Percentiles rank a stretch among this genome's conserved stretches.
Conservation (phyloP, 106 monocot genomes). For the Dioscorea zingiberensis region DNA sequence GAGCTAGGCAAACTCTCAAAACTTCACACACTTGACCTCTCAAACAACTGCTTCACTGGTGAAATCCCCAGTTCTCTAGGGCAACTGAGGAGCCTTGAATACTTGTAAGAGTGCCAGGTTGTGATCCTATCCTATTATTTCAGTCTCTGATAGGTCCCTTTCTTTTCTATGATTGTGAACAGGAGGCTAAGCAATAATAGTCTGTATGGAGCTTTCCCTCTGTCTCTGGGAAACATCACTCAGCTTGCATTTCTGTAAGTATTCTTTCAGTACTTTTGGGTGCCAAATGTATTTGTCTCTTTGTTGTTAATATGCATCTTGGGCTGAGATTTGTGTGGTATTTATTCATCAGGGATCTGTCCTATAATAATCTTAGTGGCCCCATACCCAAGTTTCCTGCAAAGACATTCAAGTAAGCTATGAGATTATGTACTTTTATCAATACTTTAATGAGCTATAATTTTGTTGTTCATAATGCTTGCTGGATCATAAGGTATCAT, state of each 20-base stretch:
- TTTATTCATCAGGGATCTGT: conserved; percentile 50
- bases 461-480: too few relatives aligned
- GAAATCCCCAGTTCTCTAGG: conserved; percentile 65
- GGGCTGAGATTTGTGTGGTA: not conserved
- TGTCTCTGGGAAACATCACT: conserved; percentile 31
- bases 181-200: conserved; percentile 76
- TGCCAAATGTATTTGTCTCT: too few relatives aligned
- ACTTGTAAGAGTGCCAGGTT: conserved; percentile 38
- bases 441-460: too few relatives aligned
- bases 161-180: not conserved
- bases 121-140: not conserved
- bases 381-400: conserved; percentile 44
- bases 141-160: not conserved
- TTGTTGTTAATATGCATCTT: not conserved
- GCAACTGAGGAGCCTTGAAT: conserved; percentile 58
- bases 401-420: conserved; percentile 58
- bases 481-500: too few relatives aligned
- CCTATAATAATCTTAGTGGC: conserved; percentile 57
- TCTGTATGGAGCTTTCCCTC: conserved; percentile 43
- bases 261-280: not conserved
- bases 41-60: conserved; percentile 61
- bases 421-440: not conserved
- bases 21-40: conserved; percentile 76
- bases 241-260: conserved; percentile 49
- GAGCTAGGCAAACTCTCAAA: conserved; percentile 65